Percentiles rank a stretch among this genome's conserved stretches.
These are phyloP conservation scores for Phaeoacremonium minimum DNA, from an alignment of 2,329 filamentous ascomycete species.

Conservation along the genomic window DNA sequence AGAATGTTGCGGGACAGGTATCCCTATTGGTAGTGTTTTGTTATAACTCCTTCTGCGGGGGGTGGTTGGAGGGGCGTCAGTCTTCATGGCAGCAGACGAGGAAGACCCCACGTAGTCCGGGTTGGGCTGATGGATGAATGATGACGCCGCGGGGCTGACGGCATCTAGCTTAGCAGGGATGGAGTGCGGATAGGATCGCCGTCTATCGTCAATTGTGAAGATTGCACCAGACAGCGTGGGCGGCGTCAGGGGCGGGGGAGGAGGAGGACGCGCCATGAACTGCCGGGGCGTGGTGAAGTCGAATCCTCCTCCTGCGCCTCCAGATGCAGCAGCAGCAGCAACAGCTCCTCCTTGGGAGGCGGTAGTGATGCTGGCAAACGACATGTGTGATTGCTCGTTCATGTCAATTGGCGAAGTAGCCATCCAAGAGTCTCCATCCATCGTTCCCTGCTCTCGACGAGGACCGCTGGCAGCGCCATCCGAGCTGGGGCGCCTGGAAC, in stretches of 20 bases:
- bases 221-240: slow-evolving; percentile 35
- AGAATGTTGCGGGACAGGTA: slow-evolving; percentile 9
- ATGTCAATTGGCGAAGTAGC: too few species aligned
- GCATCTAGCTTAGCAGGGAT: slow-evolving; percentile 25
- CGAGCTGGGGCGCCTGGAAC: too few species aligned
- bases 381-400: too few species aligned
- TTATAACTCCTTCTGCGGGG: slow-evolving; percentile 38
- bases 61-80: slow-evolving; percentile 8
- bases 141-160: slow-evolving; percentile 8
- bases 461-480: too few species aligned
- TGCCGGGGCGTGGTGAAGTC: slow-evolving; percentile 7
- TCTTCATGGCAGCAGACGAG: slow-evolving; percentile 10
- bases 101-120: slow-evolving; percentile 40
- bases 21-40: slow-evolving; percentile 29
- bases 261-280: slow-evolving; percentile 24
- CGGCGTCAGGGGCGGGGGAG: slow-evolving; percentile 44
- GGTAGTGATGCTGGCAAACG: too few species aligned
- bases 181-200: slow-evolving; percentile 24
- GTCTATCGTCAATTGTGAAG: slow-evolving; percentile 37
- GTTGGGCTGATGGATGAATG: slow-evolving; percentile 44
- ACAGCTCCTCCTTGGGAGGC: neutral
- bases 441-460: slow-evolving; percentile 1
- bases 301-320: slow-evolving; percentile 2
- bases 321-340: neutral
- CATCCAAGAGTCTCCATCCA: too few species aligned